Base-by-base conservation (phyloP, 306 rosid species). In the Vigna nakashimae region DNA sequence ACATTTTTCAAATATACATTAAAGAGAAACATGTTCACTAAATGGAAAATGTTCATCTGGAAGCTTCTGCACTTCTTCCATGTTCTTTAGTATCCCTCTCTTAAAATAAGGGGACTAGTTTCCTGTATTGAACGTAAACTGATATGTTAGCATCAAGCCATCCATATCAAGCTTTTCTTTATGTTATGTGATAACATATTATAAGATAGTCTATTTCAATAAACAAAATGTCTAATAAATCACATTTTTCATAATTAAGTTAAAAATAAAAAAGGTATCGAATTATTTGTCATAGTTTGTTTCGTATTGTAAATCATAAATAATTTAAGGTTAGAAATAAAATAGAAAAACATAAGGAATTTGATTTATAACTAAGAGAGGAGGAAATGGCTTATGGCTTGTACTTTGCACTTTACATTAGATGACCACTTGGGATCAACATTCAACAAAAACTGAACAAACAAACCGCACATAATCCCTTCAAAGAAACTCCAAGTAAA, bases 1-100 rank as follows among this genome's bases (percentile, higher is more conserved):
- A 24, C 26, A 24, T 24, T 24, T 24, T 24, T 1, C 26, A 24
- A 24, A 24, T 24, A 24, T 24, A 24, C 26, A 24, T 24, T 24
- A 24, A 24, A 24, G 26, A 24, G 36, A 52, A 30, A 92, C 98
- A 97, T 95, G 92, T 75, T 89, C 91, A 74, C 90, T 88, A 73
- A 87, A 92, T 45, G 92, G 91, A 73, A 92, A 94, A 79, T 88
- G 91, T 84, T 92, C 94, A 81, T 91, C 93, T 11, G 92, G 85
- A 59, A 89, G 80, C 84, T 89, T 91, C 75, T 92, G 88, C 93
- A 91, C 75, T 56, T 89, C 94, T 75, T 86, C 91, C 84, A 92
- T 68, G 88, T 87, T 88, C 78, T 72, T 71, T 17, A 94, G 84
- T 15, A 86, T 77, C 93, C 74, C 83, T 84, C 93, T 90, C 93